Conservation (phyloP, 345 rosid genomes). For the Balakata baccata region DNA sequence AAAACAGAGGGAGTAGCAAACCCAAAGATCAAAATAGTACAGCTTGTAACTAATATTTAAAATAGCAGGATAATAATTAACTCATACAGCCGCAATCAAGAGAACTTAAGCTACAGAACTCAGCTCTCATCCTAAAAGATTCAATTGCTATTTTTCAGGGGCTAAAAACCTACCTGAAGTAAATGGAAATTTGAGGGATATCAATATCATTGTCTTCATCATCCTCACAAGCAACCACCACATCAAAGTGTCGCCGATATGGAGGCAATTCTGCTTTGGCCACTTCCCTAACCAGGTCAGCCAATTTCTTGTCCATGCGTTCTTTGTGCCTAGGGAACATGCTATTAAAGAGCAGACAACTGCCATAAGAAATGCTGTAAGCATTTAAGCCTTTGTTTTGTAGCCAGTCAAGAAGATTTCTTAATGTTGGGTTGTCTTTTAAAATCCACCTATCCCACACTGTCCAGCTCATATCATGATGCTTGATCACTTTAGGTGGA, state of each 20-base stretch:
- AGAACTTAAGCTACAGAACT: background rate
- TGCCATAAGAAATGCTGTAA: slow-evolving; percentile 90
- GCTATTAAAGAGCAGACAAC: slow-evolving; percentile 78
- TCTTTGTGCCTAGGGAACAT: slow-evolving; percentile 85
- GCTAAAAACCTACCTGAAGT: slow-evolving; percentile 45
- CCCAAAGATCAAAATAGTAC: background rate
- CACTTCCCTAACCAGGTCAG: slow-evolving; percentile 80
- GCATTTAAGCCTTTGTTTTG: slow-evolving; percentile 67
- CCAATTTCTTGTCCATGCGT: slow-evolving; percentile 71
- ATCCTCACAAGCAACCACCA: slow-evolving; percentile 94
- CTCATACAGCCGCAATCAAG: background rate
- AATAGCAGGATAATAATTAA: background rate
- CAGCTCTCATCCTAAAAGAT: background rate
- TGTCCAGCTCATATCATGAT: slow-evolving; percentile 85
- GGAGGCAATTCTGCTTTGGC: slow-evolving; percentile 74
- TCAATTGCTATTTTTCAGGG: background rate
- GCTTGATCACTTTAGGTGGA: slow-evolving; percentile 82
- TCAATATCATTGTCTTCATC: slow-evolving; percentile 79
- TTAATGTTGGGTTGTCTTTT: slow-evolving; percentile 63
- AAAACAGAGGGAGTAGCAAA: background rate
- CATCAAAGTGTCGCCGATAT: slow-evolving; percentile 70
- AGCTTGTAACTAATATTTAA: background rate
- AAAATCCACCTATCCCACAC: slow-evolving; percentile 97
- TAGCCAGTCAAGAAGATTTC: slow-evolving; percentile 78
- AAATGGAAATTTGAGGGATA: slow-evolving; percentile 78